These are phyloP conservation scores for Fusarium solani-melongenae DNA, from an alignment of 2,329 filamentous ascomycete species.

Conservation along the genomic window DNA sequence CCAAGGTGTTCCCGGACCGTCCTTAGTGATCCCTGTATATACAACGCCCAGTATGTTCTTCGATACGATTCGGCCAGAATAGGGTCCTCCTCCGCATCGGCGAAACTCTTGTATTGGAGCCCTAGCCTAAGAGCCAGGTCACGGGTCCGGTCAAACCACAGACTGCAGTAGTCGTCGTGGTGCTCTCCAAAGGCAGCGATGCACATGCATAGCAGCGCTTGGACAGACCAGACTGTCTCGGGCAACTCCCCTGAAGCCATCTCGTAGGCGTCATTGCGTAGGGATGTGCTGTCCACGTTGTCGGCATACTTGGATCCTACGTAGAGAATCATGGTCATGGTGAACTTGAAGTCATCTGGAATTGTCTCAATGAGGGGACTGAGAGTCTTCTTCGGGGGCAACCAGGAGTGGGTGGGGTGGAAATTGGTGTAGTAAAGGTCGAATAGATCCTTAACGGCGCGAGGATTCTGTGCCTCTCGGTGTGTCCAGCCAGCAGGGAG, in stretches of 20 bases:
- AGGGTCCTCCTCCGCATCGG: slow-evolving; percentile 16
- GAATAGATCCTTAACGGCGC: slow-evolving; percentile 11
- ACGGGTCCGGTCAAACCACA: slow-evolving; percentile 20
- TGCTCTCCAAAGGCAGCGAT: slow-evolving; percentile 31
- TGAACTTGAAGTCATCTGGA: slow-evolving; percentile 13
- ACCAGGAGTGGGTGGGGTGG: slow-evolving; percentile 38
- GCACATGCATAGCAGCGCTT: slow-evolving; percentile 34
- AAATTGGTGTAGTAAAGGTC: slow-evolving; percentile 41
- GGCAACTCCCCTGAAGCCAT: slow-evolving; percentile 24
- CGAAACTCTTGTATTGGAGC: slow-evolving; percentile 33
- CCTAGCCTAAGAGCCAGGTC: slow-evolving; percentile 28
- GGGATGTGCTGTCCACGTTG: slow-evolving; percentile 4
- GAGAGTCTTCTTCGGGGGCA: slow-evolving; percentile 31
- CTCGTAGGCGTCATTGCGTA: slow-evolving; percentile 20
- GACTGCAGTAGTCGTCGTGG: background rate
- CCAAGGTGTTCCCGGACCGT: slow-evolving; percentile 19
- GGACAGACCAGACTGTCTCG: slow-evolving; percentile 38
- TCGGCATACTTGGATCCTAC: slow-evolving; percentile 36
- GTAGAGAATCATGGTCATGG: slow-evolving; percentile 27
- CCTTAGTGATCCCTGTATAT: slow-evolving; percentile 34
- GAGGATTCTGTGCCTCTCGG: background rate
- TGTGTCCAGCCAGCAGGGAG: slow-evolving; percentile 21
- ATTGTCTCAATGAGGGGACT: slow-evolving; percentile 1
- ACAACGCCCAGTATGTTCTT: slow-evolving; percentile 41
- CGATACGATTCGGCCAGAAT: slow-evolving; percentile 39